Conservation (phyloP, 2,329 filamentous ascomycete genomes). For the Aureobasidium musti region DNA sequence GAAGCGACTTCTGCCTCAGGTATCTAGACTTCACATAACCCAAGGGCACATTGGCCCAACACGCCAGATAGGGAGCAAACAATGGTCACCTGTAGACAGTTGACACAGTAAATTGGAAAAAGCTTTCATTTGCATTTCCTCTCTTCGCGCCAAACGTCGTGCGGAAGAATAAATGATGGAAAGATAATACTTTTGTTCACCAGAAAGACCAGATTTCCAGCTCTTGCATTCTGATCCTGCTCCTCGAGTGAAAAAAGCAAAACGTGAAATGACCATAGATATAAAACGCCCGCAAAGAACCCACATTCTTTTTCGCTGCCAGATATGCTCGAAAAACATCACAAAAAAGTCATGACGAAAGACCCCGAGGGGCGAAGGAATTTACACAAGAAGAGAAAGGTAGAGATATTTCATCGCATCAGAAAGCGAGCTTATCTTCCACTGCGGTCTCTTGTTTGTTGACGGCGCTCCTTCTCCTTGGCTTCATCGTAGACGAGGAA, state of each 20-base stretch:
- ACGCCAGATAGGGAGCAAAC: background rate
- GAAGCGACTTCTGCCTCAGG: background rate
- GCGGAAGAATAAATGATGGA: background rate
- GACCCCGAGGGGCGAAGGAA: background rate
- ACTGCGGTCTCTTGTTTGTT: conserved; percentile 42
- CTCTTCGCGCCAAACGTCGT: background rate
- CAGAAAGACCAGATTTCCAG: background rate
- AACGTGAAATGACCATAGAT: background rate
- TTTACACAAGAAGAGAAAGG: conserved; percentile 10
- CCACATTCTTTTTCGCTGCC: conserved; percentile 23
- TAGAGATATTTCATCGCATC: background rate
- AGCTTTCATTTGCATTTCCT: background rate
- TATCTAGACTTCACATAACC: background rate
- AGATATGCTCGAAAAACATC: conserved; percentile 24
- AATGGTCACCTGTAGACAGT: background rate
- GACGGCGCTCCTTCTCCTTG: conserved; percentile 46
- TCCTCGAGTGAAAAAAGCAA: background rate
- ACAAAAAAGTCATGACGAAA: conserved; percentile 18
- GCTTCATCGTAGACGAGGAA: conserved; percentile 82
- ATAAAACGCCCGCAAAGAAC: conserved; percentile 17
- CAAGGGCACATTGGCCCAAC: background rate
- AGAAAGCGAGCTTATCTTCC: conserved; percentile 38
- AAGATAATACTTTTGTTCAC: conserved; percentile 10
- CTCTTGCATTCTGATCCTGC: conserved; percentile 2
- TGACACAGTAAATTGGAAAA: background rate